Evolutionary conservation across 2,329 filamentous ascomycete species (phyloP).

Genomic region (Phyllosticta paracitricarpa): DNA sequence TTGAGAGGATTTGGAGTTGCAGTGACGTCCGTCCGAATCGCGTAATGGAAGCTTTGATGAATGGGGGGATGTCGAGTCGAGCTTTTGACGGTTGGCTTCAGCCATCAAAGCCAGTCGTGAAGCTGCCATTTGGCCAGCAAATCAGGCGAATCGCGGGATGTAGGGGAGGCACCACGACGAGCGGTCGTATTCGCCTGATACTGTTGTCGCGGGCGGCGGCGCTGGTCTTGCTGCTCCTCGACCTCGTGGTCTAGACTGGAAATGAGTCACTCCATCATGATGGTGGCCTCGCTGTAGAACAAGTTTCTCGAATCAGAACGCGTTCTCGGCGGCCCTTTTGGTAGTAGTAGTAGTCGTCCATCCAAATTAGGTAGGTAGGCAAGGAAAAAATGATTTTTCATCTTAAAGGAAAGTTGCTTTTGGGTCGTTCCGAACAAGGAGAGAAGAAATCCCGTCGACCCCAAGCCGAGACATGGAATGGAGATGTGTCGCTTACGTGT

Average conservation of each 20-base stretch:
- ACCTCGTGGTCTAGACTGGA: neutral
- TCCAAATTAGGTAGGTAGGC: neutral
- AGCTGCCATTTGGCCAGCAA: neutral
- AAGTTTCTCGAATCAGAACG: neutral
- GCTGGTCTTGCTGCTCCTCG: neutral
- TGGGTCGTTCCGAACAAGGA: neutral
- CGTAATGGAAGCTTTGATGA: neutral
- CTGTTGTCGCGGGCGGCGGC: neutral
- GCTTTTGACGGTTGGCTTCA: neutral
- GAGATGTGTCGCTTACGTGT: slow-evolving; percentile 7
- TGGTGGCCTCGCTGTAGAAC: neutral
- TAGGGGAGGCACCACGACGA: neutral
- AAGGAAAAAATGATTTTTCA: neutral
- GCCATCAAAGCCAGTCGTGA: neutral
- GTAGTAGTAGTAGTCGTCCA: neutral
- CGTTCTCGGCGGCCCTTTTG: neutral
- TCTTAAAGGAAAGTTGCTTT: neutral
- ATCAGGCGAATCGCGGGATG: neutral
- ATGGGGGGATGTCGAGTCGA: neutral
- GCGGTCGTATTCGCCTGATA: neutral
- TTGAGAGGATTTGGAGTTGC: neutral
- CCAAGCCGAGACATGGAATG: neutral
- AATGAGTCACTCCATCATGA: neutral
- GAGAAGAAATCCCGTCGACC: neutral
- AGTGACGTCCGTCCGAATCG: neutral